Evolutionary conservation across 2,329 filamentous ascomycete genomes (phyloP), one percentile per base, ranked within the genome.

Genomic region (Alternaria postmessia): DNA sequence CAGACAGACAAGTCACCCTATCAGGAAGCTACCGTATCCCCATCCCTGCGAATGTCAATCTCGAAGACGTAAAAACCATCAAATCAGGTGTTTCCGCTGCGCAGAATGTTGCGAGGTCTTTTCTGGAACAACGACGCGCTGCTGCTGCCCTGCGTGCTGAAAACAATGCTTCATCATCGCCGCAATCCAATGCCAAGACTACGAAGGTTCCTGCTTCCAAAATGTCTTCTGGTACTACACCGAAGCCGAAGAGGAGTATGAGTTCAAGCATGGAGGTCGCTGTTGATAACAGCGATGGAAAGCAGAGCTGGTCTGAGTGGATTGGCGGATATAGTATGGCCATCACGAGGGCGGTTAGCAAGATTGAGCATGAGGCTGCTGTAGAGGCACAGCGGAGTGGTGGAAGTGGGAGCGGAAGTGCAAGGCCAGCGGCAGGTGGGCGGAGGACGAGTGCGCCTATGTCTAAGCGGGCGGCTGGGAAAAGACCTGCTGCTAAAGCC

Each of bases 311-410:
- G 76, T 62, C 73, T 7, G 76, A 78, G 51, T 78, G 75, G 75
- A 76, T 78, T 51, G 76, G 76, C 0, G 76, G 75, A 16, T 78
- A 78, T 53, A 78, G 75, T 49, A 62, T 78, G 60, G 75, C 75
- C 9, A 76, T 78, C 46, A 70, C 71, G 18, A 54, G 73, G 41
- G 75, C 73, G n/a, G 73, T 78, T 9, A 75, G 72, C 51, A 78
- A 64, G 51, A 76, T 78, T 38, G 75, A 78, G 57, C 72, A 75
- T 20, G 76, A 78, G 47, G 75, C 74, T 41, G 74, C 71, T 14
- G 57, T 78, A 51, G 75, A 78, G 59, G 73, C 65, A 44, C 70
- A 72, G 61, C 54, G 54, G 24, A 51, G 42, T 18, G 42, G 48
- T 5, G 20, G 20, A 30, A 46, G 49, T 39, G 28, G 28, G 0